Conservation (phyloP, 2,329 filamentous ascomycete species). For the Trichoderma endophyticum region DNA sequence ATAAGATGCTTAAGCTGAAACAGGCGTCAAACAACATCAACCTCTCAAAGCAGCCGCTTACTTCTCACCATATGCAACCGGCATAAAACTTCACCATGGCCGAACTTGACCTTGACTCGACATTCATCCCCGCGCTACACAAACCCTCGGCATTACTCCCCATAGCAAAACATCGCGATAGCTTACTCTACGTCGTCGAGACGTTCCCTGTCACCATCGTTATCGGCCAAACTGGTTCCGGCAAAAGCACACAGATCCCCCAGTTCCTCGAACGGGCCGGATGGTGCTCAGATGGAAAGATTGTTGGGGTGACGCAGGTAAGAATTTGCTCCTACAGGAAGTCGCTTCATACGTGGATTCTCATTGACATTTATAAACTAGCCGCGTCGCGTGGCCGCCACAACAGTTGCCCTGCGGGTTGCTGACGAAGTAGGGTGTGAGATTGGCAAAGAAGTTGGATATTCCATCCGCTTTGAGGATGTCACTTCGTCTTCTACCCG, state of each 20-base stretch:
- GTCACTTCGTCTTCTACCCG: slow-evolving; percentile 78
- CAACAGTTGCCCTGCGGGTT: slow-evolving; percentile 81
- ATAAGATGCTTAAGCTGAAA: background rate
- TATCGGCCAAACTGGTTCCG: slow-evolving; percentile 89
- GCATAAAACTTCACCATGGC: slow-evolving; percentile 39
- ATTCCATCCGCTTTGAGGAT: slow-evolving; percentile 91
- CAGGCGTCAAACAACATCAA: background rate
- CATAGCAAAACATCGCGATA: slow-evolving; percentile 77
- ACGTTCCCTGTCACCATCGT: slow-evolving; percentile 81
- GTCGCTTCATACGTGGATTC: background rate
- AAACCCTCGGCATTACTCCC: slow-evolving; percentile 81
- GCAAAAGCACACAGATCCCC: slow-evolving; percentile 93
- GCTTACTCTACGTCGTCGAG: slow-evolving; percentile 81
- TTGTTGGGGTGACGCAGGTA: slow-evolving; percentile 88
- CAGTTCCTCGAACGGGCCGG: slow-evolving; percentile 85
- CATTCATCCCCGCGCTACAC: slow-evolving; percentile 77
- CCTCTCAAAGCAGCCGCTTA: background rate
- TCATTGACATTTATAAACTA: slow-evolving; percentile 35
- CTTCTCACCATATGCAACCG: background rate
- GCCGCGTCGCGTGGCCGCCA: slow-evolving; percentile 87
- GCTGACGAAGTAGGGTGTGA: slow-evolving; percentile 86
- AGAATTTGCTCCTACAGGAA: slow-evolving; percentile 25
- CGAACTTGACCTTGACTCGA: slow-evolving; percentile 54
- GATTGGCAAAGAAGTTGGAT: slow-evolving; percentile 86
- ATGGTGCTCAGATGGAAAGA: slow-evolving; percentile 80